phyloP scores from a whole-genome alignment of 2,329 filamentous ascomycete genomes.

The Waltergamsia citrina region DNA sequence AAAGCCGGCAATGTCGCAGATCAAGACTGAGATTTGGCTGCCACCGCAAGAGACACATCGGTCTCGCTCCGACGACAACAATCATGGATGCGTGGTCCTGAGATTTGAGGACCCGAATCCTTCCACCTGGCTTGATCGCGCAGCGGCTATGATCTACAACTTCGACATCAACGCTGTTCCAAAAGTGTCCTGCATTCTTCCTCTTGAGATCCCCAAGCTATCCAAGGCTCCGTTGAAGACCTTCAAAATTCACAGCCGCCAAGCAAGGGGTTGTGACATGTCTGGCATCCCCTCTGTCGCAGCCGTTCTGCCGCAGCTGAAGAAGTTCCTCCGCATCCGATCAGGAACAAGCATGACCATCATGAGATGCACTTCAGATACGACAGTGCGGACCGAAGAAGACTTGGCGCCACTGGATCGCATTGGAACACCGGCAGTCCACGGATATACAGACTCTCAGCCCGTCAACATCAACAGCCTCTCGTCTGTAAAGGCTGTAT shows the following conservation, averaged over 20 bases:
- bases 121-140: too few species aligned
- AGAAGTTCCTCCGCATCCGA: slow-evolving; percentile 7
- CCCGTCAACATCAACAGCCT: slow-evolving; percentile 11
- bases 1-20: too few species aligned
- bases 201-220: too few species aligned
- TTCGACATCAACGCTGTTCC: too few species aligned
- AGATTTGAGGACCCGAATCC: too few species aligned
- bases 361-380: slow-evolving; percentile 6
- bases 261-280: slow-evolving; percentile 8
- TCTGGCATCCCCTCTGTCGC: slow-evolving; percentile 7
- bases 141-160: too few species aligned
- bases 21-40: too few species aligned
- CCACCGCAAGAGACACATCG: too few species aligned
- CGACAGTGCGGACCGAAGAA: slow-evolving; percentile 6
- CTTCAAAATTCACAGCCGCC: slow-evolving; percentile 10
- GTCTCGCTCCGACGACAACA: too few species aligned
- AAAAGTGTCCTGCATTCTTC: too few species aligned
- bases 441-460: slow-evolving; percentile 11
- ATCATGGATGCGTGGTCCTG: too few species aligned
- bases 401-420: slow-evolving; percentile 9
- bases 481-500: slow-evolving; percentile 10
- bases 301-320: slow-evolving; percentile 7
- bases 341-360: slow-evolving; percentile 6
- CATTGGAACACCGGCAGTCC: slow-evolving; percentile 10
- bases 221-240: too few species aligned